Evolutionary conservation across 768 basidiomycete species (phyloP), one percentile per base, ranked within the genome.

Genomic region (Sporobolomyces pararoseus): DNA sequence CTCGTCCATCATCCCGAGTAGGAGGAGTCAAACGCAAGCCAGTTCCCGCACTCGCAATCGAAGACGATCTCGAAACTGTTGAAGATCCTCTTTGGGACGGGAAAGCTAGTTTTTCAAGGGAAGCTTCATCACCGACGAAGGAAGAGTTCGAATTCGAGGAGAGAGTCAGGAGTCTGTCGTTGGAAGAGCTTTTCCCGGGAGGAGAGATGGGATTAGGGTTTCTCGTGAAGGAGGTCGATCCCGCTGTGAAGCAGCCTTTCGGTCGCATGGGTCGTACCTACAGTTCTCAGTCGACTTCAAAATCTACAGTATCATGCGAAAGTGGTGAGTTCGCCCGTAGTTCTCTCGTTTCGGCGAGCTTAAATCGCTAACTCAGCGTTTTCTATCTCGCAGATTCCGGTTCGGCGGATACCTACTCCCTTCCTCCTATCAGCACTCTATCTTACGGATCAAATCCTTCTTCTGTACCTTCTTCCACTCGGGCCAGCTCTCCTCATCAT

Each of bases 1-100:
- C 46, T n/a, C 35, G 54, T 16, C 23, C 37, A 2, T 13, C 35
- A 16, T 35, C 25, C 16, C 37, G 23, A 7, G 17, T 44, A 17
- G 31, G 31, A 17, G 52, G 31, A 0, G 49, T 67, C 7, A 47
- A 37, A 27, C 66, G 66, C 32, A 68, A 68, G 23, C 66, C 66
- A 4, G 66, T 63, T 9, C 66, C 66, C 19, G 32, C 34, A 2
- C 44, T 57, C 42, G 52, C 53, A 3, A 21, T 63, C 46, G 66
- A 68, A 23, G 66, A 57, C 44, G 66, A 68, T 6, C 1, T 50
- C 35, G 61, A 55, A 1, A 29, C 53, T 3, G 66, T 63, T 21
- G 25, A 31, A 3, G 44, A 49, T 6, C 52, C 66, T 1, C 27
- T 0, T 16, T 55, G 60, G 66, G 42, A 62, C 44, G 66, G 59